Evolutionary conservation across 257 asterid species (phyloP), one percentile per base, ranked within the genome.

Genomic region (Salvia hispanica): DNA sequence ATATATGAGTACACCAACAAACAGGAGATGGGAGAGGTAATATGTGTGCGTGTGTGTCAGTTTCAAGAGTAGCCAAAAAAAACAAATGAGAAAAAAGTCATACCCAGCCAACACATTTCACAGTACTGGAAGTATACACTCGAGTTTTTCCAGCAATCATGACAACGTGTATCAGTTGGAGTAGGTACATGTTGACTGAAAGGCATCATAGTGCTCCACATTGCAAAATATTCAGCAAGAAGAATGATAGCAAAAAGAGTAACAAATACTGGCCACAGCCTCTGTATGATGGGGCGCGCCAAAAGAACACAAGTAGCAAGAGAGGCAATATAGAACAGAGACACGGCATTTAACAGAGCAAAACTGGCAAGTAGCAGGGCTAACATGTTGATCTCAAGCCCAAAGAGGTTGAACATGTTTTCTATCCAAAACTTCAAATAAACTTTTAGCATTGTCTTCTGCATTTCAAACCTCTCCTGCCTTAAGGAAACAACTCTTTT

Each of bases 361-460:
- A 94, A 94, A 81, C 99, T 94, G 75, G 99, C 87, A 66, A 94
- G 81, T 57, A 94, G 84, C 68, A 94, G 79, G 33, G 84, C 93
- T 21, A 88, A 74, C 99, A 94, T 94, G 76, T 86, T 91, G 76
- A 94, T 91, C 91, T 94, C 98, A 70, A 94, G 99, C 71, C 99
- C 99, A 69, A 88, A 88, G 67, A 94, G 96, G 76, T 87, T 94
- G 82, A 88, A 94, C 96, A 94, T 79, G 80, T 94, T 94, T 80
- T 94, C 99, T 54, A 81, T 80, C 99, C 99, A 91, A 82, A 87
- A 94, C 81, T 85, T 94, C 82, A 94, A 80, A 77, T 94, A 94
- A 54, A 89, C 87, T 84, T 87, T 88, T 44, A 94, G 77, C 36
- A 93, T 85, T 40, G 85, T 77, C 85, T 87, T 91, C 77, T 94